A percentile compares a stretch with the other conserved stretches of the same genome.
phyloP scores from a whole-genome alignment of 768 basidiomycete genomes.

The Lactarius hengduanensis region DNA sequence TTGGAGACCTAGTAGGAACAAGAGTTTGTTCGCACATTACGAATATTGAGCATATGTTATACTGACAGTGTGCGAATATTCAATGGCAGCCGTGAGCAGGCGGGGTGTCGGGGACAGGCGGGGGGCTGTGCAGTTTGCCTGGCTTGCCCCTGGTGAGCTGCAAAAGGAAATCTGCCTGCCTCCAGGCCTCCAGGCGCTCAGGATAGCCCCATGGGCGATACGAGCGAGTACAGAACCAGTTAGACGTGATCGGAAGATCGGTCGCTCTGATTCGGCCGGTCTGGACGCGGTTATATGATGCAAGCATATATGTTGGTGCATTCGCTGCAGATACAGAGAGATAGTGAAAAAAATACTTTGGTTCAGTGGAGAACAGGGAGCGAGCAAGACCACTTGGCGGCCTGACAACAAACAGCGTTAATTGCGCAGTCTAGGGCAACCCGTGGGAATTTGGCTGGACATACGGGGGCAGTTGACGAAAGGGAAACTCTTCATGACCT shows the following conservation, averaged over 20 bases:
- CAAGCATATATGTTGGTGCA: not conserved
- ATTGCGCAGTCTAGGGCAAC: slow-evolving; percentile 7
- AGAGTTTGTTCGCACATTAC: not conserved
- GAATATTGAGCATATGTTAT: not conserved
- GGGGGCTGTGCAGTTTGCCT: not conserved
- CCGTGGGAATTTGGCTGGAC: not conserved
- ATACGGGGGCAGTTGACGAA: not conserved
- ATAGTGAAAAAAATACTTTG: not conserved
- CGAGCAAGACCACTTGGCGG: not conserved
- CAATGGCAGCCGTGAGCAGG: not conserved
- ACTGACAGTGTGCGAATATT: not conserved
- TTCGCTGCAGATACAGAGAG: not conserved
- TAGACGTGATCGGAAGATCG: not conserved
- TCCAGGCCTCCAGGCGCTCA: not conserved
- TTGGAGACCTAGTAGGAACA: not conserved
- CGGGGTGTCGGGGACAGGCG: too few species aligned
- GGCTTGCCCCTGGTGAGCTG: not conserved
- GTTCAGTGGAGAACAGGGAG: not conserved
- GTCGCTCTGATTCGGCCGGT: not conserved
- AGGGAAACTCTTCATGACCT: not conserved
- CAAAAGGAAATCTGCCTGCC: not conserved
- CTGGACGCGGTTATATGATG: not conserved
- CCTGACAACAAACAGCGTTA: slow-evolving; percentile 14
- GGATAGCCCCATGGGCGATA: not conserved
- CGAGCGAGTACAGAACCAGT: slow-evolving; percentile 1